Evolutionary conservation across 2,329 filamentous ascomycete species (phyloP).

Genomic region (Coniochaeta sp.): DNA sequence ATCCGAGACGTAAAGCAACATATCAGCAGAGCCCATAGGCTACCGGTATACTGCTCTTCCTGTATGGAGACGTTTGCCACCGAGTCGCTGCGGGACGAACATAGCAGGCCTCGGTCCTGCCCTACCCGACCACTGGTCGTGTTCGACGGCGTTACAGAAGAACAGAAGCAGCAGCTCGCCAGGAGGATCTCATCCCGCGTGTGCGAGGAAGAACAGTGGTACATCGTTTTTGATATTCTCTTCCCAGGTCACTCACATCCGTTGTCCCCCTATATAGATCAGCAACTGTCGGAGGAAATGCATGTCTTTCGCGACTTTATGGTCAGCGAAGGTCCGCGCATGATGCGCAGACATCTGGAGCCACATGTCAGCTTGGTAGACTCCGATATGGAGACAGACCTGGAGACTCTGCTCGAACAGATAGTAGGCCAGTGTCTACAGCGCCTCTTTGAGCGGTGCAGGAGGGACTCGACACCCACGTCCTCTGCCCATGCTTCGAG

Average conservation of each 20-base stretch:
- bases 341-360: not conserved
- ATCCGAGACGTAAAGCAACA: conserved; percentile 6
- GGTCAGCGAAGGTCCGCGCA: not conserved
- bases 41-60: conserved; percentile 1
- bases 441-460: not conserved
- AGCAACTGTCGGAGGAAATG: not conserved
- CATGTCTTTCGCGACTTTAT: not conserved
- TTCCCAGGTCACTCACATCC: not conserved
- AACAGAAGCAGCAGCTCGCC: not conserved
- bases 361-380: not conserved
- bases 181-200: not conserved
- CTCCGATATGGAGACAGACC: not conserved
- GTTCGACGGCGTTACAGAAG: not conserved
- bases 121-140: not conserved
- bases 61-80: not conserved
- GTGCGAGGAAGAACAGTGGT: conserved; percentile 4
- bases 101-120: not conserved
- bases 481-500: not conserved
- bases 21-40: not conserved
- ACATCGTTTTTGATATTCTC: conserved; percentile 2
- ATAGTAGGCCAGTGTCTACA: not conserved
- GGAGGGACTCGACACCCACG: not conserved
- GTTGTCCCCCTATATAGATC: not conserved
- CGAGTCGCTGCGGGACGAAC: not conserved
- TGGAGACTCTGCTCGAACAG: not conserved